These are phyloP conservation scores for Galeopsis tetrahit DNA, from an alignment of 257 asterid genomes.

Conservation along the genomic window DNA sequence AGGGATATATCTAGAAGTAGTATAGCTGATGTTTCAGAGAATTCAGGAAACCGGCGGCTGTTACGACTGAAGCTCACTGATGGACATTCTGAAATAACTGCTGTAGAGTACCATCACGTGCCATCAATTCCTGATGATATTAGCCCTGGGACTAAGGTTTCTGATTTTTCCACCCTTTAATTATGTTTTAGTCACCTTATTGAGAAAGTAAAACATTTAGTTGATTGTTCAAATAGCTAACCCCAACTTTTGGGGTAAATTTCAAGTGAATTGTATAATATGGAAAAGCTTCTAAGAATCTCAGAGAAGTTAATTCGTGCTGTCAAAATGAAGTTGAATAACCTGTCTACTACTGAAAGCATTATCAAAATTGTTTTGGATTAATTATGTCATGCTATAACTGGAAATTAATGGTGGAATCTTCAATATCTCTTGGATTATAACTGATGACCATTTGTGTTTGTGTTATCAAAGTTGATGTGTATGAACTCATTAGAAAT, in stretches of 20 bases:
- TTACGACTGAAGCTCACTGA: constrained; percentile 79
- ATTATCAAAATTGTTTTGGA: neutral
- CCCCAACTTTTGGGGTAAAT: constrained; percentile 17
- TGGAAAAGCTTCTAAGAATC: neutral
- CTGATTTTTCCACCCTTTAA: neutral
- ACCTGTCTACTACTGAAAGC: neutral
- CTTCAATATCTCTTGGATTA: neutral
- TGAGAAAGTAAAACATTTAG: neutral
- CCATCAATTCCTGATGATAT: constrained; percentile 69
- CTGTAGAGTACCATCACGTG: constrained; percentile 69
- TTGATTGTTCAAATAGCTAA: constrained; percentile 1
- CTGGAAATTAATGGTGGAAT: neutral
- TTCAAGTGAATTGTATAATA: neutral
- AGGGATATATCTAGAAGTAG: constrained; percentile 69
- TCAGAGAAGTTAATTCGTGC: constrained; percentile 7
- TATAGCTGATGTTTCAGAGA: constrained; percentile 58
- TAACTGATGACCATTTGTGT: constrained; percentile 4
- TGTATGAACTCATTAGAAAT: constrained; percentile 3
- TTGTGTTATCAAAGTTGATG: neutral
- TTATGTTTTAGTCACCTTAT: constrained; percentile 6
- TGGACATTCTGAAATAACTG: constrained; percentile 73
- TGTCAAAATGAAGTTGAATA: constrained; percentile 13
- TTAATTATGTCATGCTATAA: neutral
- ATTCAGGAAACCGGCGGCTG: constrained; percentile 54
- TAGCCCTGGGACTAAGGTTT: constrained; percentile 90